Evolutionary conservation across 2,329 filamentous ascomycete species (phyloP).

Genomic region (Trichophyton benhamiae): DNA sequence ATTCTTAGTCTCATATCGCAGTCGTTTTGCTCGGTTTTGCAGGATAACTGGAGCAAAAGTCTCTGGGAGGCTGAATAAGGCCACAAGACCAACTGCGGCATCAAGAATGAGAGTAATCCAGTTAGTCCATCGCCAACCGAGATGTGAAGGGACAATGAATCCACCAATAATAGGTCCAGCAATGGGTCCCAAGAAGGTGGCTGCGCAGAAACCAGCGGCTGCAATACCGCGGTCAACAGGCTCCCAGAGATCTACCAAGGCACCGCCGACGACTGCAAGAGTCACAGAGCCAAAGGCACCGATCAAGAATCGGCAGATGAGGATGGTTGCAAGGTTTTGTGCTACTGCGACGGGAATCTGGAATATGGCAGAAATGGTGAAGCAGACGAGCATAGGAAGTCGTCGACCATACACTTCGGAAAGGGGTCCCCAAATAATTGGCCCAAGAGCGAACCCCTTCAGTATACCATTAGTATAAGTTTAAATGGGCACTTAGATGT

Average conservation of each 20-base stretch:
- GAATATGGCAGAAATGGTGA: conserved; percentile 40
- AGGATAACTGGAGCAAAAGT: conserved; percentile 41
- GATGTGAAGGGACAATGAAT: conserved; percentile 37
- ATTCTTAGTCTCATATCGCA: conserved; percentile 39
- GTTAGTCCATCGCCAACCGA: conserved; percentile 47
- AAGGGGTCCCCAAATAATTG: conserved; percentile 33
- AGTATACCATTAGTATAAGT: background rate
- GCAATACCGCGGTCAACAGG: conserved; percentile 38
- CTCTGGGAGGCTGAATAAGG: conserved; percentile 39
- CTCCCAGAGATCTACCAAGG: conserved; percentile 39
- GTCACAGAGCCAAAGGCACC: conserved; percentile 42
- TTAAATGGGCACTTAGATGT: background rate
- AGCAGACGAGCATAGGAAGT: conserved; percentile 38
- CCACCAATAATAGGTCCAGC: conserved; percentile 40
- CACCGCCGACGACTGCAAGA: conserved; percentile 40
- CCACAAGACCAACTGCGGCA: conserved; percentile 31
- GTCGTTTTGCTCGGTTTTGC: conserved; percentile 34
- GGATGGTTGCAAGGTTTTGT: conserved; percentile 41
- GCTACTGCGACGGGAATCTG: conserved; percentile 45
- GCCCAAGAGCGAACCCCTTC: conserved; percentile 29
- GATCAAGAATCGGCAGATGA: conserved; percentile 43
- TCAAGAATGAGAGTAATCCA: conserved; percentile 44
- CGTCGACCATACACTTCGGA: conserved; percentile 41
- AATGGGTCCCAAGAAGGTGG: conserved; percentile 40
- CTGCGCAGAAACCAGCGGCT: conserved; percentile 33